These are phyloP conservation scores for Clavispora phyllophila DNA, from an alignment of 805 yeast species.

Conservation along the genomic window DNA sequence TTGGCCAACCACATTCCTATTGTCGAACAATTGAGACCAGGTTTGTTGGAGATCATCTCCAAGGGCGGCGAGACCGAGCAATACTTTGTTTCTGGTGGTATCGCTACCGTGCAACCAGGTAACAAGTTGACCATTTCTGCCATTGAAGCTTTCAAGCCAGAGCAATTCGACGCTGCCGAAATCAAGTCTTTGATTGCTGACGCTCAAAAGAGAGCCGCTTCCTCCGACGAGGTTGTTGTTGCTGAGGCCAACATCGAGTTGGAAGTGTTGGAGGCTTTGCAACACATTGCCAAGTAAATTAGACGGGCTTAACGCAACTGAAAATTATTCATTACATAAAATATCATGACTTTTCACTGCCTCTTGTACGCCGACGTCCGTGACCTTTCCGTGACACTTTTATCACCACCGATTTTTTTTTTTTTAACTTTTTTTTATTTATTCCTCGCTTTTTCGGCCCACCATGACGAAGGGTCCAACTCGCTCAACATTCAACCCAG, in stretches of 20 bases:
- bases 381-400: too few species aligned
- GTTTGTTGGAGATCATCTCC: slow-evolving; percentile 88
- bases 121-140: slow-evolving; percentile 87
- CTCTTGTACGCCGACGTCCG: background rate
- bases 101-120: slow-evolving; percentile 94
- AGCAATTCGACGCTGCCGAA: slow-evolving; percentile 74
- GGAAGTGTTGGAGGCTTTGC: slow-evolving; percentile 93
- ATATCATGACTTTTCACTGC: slow-evolving; percentile 4
- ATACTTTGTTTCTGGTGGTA: slow-evolving; percentile 92
- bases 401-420: too few species aligned
- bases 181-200: slow-evolving; percentile 80
- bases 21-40: slow-evolving; percentile 94
- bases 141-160: slow-evolving; percentile 91
- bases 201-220: slow-evolving; percentile 85
- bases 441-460: background rate
- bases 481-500: too few species aligned
- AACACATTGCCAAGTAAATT: slow-evolving; percentile 66
- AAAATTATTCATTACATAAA: slow-evolving; percentile 1
- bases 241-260: slow-evolving; percentile 94
- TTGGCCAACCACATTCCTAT: slow-evolving; percentile 97
- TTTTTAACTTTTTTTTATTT: background rate
- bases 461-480: too few species aligned
- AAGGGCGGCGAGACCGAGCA: slow-evolving; percentile 65
- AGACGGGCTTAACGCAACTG: background rate
- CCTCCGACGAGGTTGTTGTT: slow-evolving; percentile 82